A percentile compares a stretch with the other conserved stretches of the same genome.
phyloP scores from a whole-genome alignment of 306 rosid genomes.

The Carpinus viminea region DNA sequence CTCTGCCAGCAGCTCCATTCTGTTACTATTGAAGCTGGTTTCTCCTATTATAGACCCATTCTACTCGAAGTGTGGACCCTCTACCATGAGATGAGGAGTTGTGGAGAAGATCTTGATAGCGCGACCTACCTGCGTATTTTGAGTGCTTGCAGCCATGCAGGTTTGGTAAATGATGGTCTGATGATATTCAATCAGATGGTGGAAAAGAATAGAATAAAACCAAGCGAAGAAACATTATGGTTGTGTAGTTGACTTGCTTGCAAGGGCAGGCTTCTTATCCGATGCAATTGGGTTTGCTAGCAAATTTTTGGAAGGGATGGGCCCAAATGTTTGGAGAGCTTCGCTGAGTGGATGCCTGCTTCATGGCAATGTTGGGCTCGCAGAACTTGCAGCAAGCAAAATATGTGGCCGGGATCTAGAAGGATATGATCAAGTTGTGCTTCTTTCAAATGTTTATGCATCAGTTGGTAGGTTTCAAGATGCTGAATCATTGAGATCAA shows the following conservation, averaged over 20 bases:
- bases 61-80: constrained; percentile 28
- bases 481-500: constrained; percentile 10
- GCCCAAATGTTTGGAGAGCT: constrained; percentile 20
- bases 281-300: constrained; percentile 13
- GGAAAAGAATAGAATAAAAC: constrained; percentile 6
- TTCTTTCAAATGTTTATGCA: constrained; percentile 21
- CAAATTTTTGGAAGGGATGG: constrained; percentile 6
- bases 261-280: constrained; percentile 14
- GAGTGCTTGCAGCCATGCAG: constrained; percentile 22
- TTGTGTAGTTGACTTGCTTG: constrained; percentile 18
- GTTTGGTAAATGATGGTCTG: constrained; percentile 17
- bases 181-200: constrained; percentile 10
- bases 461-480: constrained; percentile 25
- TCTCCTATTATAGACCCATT: neutral
- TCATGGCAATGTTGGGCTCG: constrained; percentile 14
- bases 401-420: neutral
- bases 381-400: constrained; percentile 16
- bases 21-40: constrained; percentile 19
- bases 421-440: constrained; percentile 11
- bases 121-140: constrained; percentile 13
- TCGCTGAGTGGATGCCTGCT: constrained; percentile 21
- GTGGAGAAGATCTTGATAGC: constrained; percentile 14
- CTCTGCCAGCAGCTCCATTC: constrained; percentile 21
- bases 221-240: constrained; percentile 20
- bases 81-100: constrained; percentile 10